Percentiles rank a stretch among this genome's conserved stretches.
These are phyloP conservation scores for Pythium brachiatum DNA, from an alignment of 352 stramenopile genomes.

Conservation along the genomic window DNA sequence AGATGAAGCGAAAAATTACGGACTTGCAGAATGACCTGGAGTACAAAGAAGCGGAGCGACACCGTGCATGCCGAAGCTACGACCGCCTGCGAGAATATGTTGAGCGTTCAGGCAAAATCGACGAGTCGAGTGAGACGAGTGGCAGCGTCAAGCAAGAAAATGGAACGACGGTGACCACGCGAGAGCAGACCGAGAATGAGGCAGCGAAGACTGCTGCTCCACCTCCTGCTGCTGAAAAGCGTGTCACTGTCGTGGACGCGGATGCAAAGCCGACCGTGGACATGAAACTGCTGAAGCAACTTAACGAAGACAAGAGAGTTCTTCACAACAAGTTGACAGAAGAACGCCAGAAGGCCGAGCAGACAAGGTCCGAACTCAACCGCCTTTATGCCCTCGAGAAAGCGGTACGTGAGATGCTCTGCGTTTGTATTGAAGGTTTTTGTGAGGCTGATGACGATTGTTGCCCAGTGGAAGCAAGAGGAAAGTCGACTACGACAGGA, in stretches of 20 bases:
- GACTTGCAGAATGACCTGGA: constrained; percentile 69
- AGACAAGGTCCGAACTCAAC: constrained; percentile 13
- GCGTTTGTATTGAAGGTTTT: neutral
- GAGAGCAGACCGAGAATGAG: neutral
- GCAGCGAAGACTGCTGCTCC: neutral
- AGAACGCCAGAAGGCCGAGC: constrained; percentile 27
- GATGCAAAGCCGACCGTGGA: constrained; percentile 16
- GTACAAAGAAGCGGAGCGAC: constrained; percentile 71
- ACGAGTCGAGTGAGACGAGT: constrained; percentile 14
- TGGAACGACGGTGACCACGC: neutral
- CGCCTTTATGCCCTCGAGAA: constrained; percentile 50
- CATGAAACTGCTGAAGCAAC: constrained; percentile 1
- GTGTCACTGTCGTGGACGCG: constrained; percentile 23
- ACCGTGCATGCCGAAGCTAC: constrained; percentile 72
- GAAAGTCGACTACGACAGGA: constrained; percentile 48
- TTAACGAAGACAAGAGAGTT: constrained; percentile 15
- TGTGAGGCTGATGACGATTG: neutral
- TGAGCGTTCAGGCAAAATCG: constrained; percentile 19
- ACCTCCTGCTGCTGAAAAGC: constrained; percentile 10
- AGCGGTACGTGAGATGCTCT: constrained; percentile 49
- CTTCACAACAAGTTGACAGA: constrained; percentile 54
- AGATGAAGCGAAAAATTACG: constrained; percentile 57
- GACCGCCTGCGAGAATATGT: constrained; percentile 64
- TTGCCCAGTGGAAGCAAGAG: constrained; percentile 57
- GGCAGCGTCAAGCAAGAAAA: constrained; percentile 10